Evolutionary conservation across 1,284 basidiomycete genomes (phyloP).

Genomic region (Pseudozyma thailandica): DNA sequence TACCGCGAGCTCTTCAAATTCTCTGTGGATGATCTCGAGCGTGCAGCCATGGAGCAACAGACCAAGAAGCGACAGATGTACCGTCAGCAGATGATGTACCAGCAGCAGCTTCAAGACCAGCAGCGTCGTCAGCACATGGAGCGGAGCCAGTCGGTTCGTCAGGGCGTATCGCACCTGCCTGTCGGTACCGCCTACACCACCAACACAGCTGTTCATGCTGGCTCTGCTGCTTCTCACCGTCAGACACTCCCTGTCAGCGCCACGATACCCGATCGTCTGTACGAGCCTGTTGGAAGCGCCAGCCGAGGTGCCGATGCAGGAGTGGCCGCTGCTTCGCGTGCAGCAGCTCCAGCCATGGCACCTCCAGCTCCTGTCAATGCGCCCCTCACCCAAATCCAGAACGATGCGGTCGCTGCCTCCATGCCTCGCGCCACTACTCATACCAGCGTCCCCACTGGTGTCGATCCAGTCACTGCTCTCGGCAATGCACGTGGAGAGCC

Average conservation of each 20-base stretch:
- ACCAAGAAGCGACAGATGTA: slow-evolving; percentile 66
- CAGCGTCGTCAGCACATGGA: slow-evolving; percentile 51
- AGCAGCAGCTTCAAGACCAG: slow-evolving; percentile 64
- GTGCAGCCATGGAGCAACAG: slow-evolving; percentile 67
- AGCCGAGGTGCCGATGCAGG: slow-evolving; percentile 10
- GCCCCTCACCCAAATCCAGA: neutral
- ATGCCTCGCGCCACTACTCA: slow-evolving; percentile 18
- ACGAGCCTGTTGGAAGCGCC: slow-evolving; percentile 37
- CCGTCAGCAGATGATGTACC: slow-evolving; percentile 66
- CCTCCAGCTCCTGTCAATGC: slow-evolving; percentile 10
- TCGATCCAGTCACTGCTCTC: slow-evolving; percentile 42
- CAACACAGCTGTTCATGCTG: slow-evolving; percentile 34
- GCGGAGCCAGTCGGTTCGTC: slow-evolving; percentile 48
- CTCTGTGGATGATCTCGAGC: slow-evolving; percentile 66
- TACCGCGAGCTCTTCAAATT: slow-evolving; percentile 67
- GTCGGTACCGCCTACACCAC: slow-evolving; percentile 48
- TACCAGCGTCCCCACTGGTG: slow-evolving; percentile 14
- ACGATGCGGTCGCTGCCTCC: slow-evolving; percentile 7
- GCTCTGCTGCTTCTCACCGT: slow-evolving; percentile 22
- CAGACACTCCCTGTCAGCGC: slow-evolving; percentile 47
- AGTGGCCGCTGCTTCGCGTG: slow-evolving; percentile 4
- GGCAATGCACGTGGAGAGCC: slow-evolving; percentile 54
- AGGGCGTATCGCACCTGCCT: slow-evolving; percentile 38
- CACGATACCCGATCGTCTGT: slow-evolving; percentile 45
- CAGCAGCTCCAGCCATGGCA: neutral